phyloP scores from a whole-genome alignment of 176 grass and related monocot species.

The Phragmites australis region DNA sequence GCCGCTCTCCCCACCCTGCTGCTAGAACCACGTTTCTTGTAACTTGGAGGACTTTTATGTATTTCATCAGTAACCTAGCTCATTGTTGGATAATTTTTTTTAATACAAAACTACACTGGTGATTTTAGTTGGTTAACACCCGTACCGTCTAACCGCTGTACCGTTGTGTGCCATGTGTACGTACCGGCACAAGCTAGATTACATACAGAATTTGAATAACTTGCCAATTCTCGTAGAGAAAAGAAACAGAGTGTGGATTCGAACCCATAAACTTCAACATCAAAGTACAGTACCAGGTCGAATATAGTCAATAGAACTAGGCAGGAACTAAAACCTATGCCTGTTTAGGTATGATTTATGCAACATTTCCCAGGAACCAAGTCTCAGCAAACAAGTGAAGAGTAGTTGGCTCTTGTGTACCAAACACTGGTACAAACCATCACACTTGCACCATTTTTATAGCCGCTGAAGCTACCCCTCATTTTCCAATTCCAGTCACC shows the following conservation, averaged over 20 bases:
- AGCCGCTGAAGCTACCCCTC: not conserved
- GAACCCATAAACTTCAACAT: constrained; percentile 31
- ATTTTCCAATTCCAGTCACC: not conserved
- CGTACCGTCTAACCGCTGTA: not conserved
- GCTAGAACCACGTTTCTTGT: not conserved
- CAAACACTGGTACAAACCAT: constrained; percentile 38
- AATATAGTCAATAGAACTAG: constrained; percentile 41
- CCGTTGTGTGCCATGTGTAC: not conserved
- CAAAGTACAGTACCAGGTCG: constrained; percentile 8
- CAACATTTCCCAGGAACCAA: constrained; percentile 27
- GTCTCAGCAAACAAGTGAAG: constrained; percentile 61
- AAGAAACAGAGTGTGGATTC: not conserved
- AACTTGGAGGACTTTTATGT: not conserved
- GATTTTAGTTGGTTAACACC: constrained; percentile 23
- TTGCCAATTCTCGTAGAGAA: not conserved
- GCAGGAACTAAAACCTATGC: constrained; percentile 11
- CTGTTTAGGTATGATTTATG: constrained; percentile 79
- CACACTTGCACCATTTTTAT: constrained; percentile 28
- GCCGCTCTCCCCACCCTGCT: too few relatives aligned
- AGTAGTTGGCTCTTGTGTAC: constrained; percentile 76
- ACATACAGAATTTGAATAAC: not conserved
- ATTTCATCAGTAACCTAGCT: not conserved
- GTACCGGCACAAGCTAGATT: not conserved
- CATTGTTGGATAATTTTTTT: not conserved
- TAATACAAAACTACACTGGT: not conserved